Conservation (phyloP, 805 yeast genomes). For the Metschnikowia santaceciliae region DNA sequence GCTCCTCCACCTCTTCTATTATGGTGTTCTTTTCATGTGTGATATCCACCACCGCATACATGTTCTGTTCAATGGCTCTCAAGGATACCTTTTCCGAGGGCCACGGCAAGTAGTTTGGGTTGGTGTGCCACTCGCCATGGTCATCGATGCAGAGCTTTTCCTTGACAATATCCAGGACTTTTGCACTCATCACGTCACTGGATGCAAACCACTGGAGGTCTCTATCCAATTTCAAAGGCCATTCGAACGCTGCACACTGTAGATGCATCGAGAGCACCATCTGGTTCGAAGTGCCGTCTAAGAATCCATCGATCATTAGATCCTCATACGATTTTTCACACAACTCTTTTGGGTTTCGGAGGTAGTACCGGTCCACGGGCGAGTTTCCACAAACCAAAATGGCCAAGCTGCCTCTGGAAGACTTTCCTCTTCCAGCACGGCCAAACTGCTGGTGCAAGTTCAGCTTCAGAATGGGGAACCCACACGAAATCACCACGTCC, state of each 20-base stretch:
- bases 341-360: slow-evolving; percentile 61
- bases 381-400: slow-evolving; percentile 76
- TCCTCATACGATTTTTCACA: slow-evolving; percentile 42
- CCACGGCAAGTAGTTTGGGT: slow-evolving; percentile 66
- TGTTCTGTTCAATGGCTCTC: slow-evolving; percentile 78
- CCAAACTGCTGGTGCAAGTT: slow-evolving; percentile 96
- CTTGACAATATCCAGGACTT: slow-evolving; percentile 30
- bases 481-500: slow-evolving; percentile 89
- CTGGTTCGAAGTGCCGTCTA: slow-evolving; percentile 30
- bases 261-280: slow-evolving; percentile 72
- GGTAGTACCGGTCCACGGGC: slow-evolving; percentile 84
- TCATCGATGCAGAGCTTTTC: slow-evolving; percentile 34
- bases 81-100: slow-evolving; percentile 74
- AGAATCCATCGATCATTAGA: slow-evolving; percentile 35
- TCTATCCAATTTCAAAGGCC: slow-evolving; percentile 52
- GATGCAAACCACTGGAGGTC: slow-evolving; percentile 60
- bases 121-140: slow-evolving; percentile 28
- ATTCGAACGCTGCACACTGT: slow-evolving; percentile 92
- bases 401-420: slow-evolving; percentile 71
- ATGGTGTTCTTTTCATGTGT: slow-evolving; percentile 73
- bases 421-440: slow-evolving; percentile 85
- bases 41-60: slow-evolving; percentile 84
- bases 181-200: slow-evolving; percentile 16
- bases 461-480: slow-evolving; percentile 84
- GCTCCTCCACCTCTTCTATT: slow-evolving; percentile 85